These are phyloP conservation scores for Vanilla planifolia DNA, from an alignment of 106 monocot species.

Conservation along the genomic window DNA sequence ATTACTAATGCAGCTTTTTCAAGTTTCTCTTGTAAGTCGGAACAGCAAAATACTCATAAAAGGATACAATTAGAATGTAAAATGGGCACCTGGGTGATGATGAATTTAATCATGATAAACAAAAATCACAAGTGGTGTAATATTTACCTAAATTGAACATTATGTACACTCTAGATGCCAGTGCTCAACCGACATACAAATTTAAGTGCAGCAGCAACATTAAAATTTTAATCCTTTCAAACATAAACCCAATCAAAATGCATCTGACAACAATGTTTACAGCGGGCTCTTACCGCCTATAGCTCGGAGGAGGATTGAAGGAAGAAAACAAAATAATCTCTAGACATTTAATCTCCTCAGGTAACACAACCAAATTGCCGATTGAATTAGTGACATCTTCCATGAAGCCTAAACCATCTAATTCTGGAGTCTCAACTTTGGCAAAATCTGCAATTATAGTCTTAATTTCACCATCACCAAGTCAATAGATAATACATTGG, in stretches of 20 bases:
- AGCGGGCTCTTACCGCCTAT: conserved; percentile 56
- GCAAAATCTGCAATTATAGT: conserved; percentile 3
- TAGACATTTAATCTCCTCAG: conserved; percentile 58
- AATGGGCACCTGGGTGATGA: background rate
- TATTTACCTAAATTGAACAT: background rate
- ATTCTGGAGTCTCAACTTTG: conserved; percentile 56
- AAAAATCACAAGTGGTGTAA: background rate
- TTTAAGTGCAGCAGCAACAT: background rate
- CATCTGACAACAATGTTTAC: background rate
- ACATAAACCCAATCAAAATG: background rate
- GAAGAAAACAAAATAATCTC: conserved; percentile 87
- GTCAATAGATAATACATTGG: background rate
- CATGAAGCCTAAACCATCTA: conserved; percentile 78
- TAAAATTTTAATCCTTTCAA: conserved; percentile 1
- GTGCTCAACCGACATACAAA: background rate
- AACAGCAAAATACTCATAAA: background rate
- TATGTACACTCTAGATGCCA: background rate
- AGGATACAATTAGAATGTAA: background rate
- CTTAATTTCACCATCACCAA: background rate
- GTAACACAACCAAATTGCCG: conserved; percentile 36
- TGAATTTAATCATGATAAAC: background rate
- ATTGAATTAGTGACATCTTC: conserved; percentile 64
- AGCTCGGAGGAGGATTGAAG: conserved; percentile 94
- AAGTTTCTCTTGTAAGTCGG: background rate
- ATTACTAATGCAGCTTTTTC: background rate